Evolutionary conservation across 129 eudicot genomes (phyloP), one percentile per base, ranked within the genome.

Genomic region (Pulicaria dysenterica): DNA sequence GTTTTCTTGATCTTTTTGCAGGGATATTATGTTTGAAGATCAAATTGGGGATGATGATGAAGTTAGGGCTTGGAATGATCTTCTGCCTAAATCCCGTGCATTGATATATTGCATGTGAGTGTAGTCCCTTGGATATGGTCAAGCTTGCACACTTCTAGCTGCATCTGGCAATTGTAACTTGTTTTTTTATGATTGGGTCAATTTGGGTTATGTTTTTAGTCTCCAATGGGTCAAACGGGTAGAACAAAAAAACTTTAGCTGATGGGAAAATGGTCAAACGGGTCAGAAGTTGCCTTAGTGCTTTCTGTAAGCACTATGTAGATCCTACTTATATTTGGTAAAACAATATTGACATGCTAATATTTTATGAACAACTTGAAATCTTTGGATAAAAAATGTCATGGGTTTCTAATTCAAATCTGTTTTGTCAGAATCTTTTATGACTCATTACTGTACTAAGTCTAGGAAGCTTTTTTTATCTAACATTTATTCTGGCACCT

Each of bases 41-140:
- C 60, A 76, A 76, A 7, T 7, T 17, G 82, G 10, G 34, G 78
- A 75, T 37, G 60, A 64, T 56, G 72, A 74, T 58, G 15, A 70
- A 34, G 70, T 47, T 60, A 82, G 99, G 83, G 95, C 96, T 54
- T 94, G 99, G 99, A 82, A 85, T 58, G 72, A 53, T 58, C 84
- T 94, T 47, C 72, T 94, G 67, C 74, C 84, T n/a, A 88, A 85
- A 63, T 70, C 79, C 15, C 95, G 95, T 43, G 73, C 84, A 78
- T 71, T 93, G 85, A 89, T 93, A 46, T 93, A 87, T 80, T 93
- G 96, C 86, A 48, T 84, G 98, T 92, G 75, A 72, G 98, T 83
- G 64, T 62, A 39, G 58, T 57, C 73, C 61, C 62, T 34, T 70
- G 71, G 73, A 10, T 76, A 58, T 31, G 41, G 17, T 79, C 31